A percentile compares a stretch with the other conserved stretches of the same genome.
Evolutionary conservation across 1,139 yeast species (phyloP).

Genomic region (Suhomyces bolitotheri): DNA sequence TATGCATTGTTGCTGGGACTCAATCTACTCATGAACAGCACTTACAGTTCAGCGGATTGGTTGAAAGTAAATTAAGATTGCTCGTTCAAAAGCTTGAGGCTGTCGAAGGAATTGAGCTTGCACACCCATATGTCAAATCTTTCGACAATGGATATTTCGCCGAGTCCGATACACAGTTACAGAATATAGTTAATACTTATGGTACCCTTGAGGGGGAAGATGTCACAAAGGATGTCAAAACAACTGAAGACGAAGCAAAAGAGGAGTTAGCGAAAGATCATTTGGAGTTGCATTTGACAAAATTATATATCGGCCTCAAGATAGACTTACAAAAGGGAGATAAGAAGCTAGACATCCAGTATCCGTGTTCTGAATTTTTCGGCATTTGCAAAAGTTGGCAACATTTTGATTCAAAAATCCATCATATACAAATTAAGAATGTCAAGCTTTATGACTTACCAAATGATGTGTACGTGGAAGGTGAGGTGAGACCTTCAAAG

Average conservation of each 20-base stretch:
- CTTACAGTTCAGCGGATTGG: constrained; percentile 86
- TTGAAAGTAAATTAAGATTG: constrained; percentile 81
- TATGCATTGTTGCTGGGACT: constrained; percentile 80
- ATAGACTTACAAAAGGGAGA: constrained; percentile 52
- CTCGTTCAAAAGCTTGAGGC: constrained; percentile 81
- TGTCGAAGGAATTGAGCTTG: constrained; percentile 70
- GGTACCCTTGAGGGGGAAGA: constrained; percentile 52
- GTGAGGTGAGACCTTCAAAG: constrained; percentile 71
- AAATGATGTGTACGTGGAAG: constrained; percentile 77
- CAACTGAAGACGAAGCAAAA: constrained; percentile 18
- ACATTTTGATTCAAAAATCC: constrained; percentile 59
- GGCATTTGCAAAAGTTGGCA: constrained; percentile 75
- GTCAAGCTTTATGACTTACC: constrained; percentile 83
- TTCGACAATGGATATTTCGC: constrained; percentile 60
- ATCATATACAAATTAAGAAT: constrained; percentile 67
- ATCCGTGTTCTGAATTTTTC: constrained; percentile 89
- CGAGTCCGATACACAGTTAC: constrained; percentile 50
- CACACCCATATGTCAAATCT: constrained; percentile 88
- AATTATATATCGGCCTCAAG: constrained; percentile 78
- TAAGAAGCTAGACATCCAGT: constrained; percentile 79
- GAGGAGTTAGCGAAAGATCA: constrained; percentile 20
- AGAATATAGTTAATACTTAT: constrained; percentile 53
- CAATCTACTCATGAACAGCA: constrained; percentile 75
- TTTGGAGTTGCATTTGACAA: constrained; percentile 60
- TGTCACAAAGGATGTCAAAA: constrained; percentile 16